Evolutionary conservation across 441 rosid species (phyloP).

Genomic region (Hura crepitans): DNA sequence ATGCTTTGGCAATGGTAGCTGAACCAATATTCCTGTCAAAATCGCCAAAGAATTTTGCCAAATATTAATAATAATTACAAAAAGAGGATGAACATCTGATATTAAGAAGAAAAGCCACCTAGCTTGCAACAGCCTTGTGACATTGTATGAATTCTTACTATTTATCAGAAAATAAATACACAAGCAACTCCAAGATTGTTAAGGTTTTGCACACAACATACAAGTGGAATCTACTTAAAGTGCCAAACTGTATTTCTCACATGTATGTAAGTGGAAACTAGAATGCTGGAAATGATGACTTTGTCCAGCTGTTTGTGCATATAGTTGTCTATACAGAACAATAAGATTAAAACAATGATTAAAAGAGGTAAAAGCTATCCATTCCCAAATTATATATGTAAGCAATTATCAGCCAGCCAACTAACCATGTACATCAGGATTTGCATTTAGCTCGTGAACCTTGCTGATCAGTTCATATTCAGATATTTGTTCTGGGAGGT

Average conservation of each 20-base stretch:
- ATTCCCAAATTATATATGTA: too few species aligned
- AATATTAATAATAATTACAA: too few species aligned
- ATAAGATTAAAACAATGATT: not conserved
- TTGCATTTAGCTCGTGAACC: constrained; percentile 73
- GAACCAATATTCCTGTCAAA: constrained; percentile 73
- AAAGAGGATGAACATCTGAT: not conserved
- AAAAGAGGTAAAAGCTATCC: not conserved
- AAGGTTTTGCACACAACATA: not conserved
- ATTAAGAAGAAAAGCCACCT: constrained; percentile 1
- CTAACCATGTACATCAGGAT: constrained; percentile 76
- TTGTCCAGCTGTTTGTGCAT: not conserved
- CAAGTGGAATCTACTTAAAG: not conserved
- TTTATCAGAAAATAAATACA: not conserved
- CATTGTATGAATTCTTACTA: too few species aligned
- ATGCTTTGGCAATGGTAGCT: constrained; percentile 84
- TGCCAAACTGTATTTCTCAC: not conserved
- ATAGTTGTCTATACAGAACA: too few species aligned
- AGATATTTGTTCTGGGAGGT: constrained; percentile 70
- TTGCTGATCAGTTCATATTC: constrained; percentile 66
- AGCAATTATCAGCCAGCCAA: constrained; percentile 4
- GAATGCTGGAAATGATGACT: not conserved
- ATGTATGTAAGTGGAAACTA: not conserved
- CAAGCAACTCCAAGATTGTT: not conserved
- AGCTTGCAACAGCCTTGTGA: not conserved
- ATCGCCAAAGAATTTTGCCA: constrained; percentile 12